Percentiles rank a stretch among this genome's conserved stretches.
Conservation (phyloP, 2,329 filamentous ascomycete species). For the Plenodomus tracheiphilus region DNA sequence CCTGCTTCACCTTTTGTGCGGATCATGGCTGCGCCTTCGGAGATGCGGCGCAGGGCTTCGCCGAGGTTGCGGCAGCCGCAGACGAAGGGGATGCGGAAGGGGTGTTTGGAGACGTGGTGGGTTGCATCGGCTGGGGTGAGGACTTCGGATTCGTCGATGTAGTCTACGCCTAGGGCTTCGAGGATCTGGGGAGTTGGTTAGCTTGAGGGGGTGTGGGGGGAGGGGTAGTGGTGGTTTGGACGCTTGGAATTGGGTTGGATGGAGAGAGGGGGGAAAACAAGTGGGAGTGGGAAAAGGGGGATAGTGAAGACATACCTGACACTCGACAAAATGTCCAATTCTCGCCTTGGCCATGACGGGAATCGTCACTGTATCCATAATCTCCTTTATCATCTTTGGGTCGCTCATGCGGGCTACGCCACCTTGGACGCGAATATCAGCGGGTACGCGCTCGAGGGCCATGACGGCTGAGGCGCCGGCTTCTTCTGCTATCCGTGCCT, state of each 20-base stretch:
- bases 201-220: background rate
- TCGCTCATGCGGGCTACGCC: constrained; percentile 98
- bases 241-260: background rate
- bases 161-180: constrained; percentile 92
- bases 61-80: constrained; percentile 94
- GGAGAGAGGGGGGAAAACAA: background rate
- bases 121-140: constrained; percentile 89
- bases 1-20: constrained; percentile 98
- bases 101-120: constrained; percentile 88
- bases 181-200: constrained; percentile 66
- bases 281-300: background rate
- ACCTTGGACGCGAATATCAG: constrained; percentile 89
- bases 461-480: constrained; percentile 96
- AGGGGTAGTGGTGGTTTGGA: constrained; percentile 1
- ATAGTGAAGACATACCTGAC: constrained; percentile 62
- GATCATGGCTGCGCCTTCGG: constrained; percentile 95
- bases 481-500: constrained; percentile 96
- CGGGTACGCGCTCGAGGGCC: constrained; percentile 95
- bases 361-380: constrained; percentile 92
- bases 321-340: constrained; percentile 98
- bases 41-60: constrained; percentile 87
- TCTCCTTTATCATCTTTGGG: constrained; percentile 90
- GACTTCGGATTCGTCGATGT: constrained; percentile 98
- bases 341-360: constrained; percentile 99
- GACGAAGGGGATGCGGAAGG: constrained; percentile 85